phyloP scores from a whole-genome alignment of 1,139 yeast species.

The Pichia sp. region DNA sequence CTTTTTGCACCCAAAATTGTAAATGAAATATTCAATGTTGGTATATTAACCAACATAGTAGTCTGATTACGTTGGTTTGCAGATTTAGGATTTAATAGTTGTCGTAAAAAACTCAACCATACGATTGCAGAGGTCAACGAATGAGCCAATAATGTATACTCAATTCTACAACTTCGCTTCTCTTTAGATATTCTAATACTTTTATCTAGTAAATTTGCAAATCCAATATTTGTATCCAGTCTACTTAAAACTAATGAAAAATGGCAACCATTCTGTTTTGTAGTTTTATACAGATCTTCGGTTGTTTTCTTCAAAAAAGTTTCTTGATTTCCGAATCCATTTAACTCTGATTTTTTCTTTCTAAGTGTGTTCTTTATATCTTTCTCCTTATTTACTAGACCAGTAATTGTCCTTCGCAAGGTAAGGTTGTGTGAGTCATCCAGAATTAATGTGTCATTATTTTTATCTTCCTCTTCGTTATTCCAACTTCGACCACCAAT shows the following conservation, averaged over 20 bases:
- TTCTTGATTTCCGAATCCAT: background rate
- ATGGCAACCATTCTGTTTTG: constrained; percentile 10
- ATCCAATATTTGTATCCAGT: constrained; percentile 34
- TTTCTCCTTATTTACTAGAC: background rate
- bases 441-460: background rate
- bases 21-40: constrained; percentile 43
- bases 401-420: background rate
- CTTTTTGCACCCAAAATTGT: constrained; percentile 30
- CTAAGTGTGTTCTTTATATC: background rate
- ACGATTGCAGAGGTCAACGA: constrained; percentile 46
- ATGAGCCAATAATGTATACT: constrained; percentile 49
- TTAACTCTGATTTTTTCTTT: background rate
- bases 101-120: constrained; percentile 60
- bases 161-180: constrained; percentile 25
- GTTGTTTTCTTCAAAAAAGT: background rate
- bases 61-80: background rate
- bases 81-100: constrained; percentile 30
- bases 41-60: constrained; percentile 39
- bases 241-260: constrained; percentile 22
- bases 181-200: constrained; percentile 45
- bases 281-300: background rate
- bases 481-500: background rate
- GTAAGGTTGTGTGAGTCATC: background rate
- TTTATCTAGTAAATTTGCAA: constrained; percentile 66
- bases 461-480: background rate